These are phyloP conservation scores for Coniochaeta hoffmannii DNA, from an alignment of 2,329 filamentous ascomycete species.

Conservation along the genomic window DNA sequence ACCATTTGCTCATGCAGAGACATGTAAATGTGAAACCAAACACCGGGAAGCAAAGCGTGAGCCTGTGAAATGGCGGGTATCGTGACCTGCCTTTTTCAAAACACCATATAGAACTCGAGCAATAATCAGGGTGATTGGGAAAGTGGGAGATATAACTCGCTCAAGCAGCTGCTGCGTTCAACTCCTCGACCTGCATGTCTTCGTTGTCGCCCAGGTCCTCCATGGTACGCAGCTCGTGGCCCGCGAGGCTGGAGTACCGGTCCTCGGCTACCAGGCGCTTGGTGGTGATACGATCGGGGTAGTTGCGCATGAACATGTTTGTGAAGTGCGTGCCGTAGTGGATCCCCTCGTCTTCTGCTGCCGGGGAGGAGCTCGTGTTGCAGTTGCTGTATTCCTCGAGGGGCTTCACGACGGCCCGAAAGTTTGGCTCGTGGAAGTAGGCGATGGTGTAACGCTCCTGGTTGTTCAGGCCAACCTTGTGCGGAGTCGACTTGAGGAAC, in stretches of 20 bases:
- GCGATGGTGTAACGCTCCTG: constrained; percentile 39
- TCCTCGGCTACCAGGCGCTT: constrained; percentile 25
- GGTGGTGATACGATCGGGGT: constrained; percentile 37
- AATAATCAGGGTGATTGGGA: not conserved
- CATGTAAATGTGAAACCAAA: not conserved
- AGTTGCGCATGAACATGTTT: constrained; percentile 43
- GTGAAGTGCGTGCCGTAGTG: constrained; percentile 46
- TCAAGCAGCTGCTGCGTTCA: not conserved
- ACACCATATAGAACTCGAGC: not conserved
- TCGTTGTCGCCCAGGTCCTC: not conserved
- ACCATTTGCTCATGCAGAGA: not conserved
- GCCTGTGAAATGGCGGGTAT: not conserved
- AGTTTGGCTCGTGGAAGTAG: constrained; percentile 45
- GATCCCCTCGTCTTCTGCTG: constrained; percentile 26
- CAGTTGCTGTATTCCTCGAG: constrained; percentile 27
- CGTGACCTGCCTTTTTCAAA: not conserved
- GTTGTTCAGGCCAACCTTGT: constrained; percentile 43
- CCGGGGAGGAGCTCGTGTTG: constrained; percentile 7
- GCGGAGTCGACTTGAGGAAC: constrained; percentile 36
- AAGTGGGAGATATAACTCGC: not conserved
- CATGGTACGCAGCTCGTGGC: constrained; percentile 19
- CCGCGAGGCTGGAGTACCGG: constrained; percentile 17
- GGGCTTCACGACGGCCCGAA: constrained; percentile 34
- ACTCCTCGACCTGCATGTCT: not conserved
- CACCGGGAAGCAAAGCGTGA: not conserved